Base-by-base conservation (phyloP, 768 basidiomycete species). In the Leccinum boreale region DNA sequence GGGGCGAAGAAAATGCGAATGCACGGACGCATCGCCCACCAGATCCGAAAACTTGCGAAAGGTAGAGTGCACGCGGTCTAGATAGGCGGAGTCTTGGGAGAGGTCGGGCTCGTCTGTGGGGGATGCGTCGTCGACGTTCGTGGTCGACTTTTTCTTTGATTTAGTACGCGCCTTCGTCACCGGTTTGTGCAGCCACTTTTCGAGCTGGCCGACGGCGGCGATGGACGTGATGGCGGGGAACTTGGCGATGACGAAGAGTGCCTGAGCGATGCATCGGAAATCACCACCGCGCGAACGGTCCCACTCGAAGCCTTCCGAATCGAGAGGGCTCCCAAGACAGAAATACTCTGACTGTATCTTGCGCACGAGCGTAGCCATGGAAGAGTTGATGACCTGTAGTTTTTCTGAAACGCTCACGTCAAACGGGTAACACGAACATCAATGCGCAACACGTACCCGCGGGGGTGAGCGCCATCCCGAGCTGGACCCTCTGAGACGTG, bases 381-480 rank as follows among this genome's bases (percentile, higher is more conserved):
- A 78, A 0, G 83, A 81, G 53, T 75, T 81, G 57, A 84, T 75
- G 0, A 88, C 89, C 65, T 88, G 85, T 11, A 92, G 74, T 67
- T 86, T 86, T 66, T 91, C 89, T 80, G 69, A 23, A 49, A 21
- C 10, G 35, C 5, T 52, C 11, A 4, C 15, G 51, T 42, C 33
- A 53, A 46, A 46, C n/a, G 39, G 47, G 17, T 31, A 3, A 1
- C 17, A 55, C 15, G 4, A 5, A 17, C 9, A 15, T 7, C 9
- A 19, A 39, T 12, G 17, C 17, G 36, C 4, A 3, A 3, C 0
- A 66, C 75, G 33, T 56, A 81, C 84, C 86, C 61, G 86, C 84
- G 4, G 85, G 85, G 0, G 87, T 90, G 29, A 90, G 75, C 0
- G 89, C 87, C 79, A 91, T 85, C 7, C 89, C 89, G 3, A 89